Conservation (phyloP, 805 yeast species). For the Candida silvicultrix region DNA sequence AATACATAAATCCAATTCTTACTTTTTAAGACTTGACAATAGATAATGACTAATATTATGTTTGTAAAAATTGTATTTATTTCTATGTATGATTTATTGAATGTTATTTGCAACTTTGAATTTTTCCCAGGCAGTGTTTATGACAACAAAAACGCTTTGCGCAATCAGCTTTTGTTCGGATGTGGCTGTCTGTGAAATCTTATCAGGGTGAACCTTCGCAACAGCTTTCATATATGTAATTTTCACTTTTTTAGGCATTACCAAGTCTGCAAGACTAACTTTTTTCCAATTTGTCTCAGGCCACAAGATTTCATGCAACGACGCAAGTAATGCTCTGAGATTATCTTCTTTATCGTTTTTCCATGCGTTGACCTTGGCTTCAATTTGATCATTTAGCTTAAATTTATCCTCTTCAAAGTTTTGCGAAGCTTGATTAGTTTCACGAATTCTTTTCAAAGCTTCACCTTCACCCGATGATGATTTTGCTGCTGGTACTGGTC, state of each 20-base stretch:
- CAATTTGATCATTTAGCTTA: conserved; percentile 57
- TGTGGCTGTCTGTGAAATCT: conserved; percentile 51
- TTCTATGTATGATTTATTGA: conserved; percentile 11
- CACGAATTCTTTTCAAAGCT: conserved; percentile 47
- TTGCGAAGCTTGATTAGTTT: conserved; percentile 38
- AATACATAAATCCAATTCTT: no score
- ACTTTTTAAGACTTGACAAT: no score
- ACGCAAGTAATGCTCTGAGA: conserved; percentile 66
- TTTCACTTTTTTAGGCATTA: conserved; percentile 86
- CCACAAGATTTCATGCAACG: conserved; percentile 64
- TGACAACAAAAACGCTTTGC: conserved; percentile 73
- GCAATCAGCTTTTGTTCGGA: conserved; percentile 78
- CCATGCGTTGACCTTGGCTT: conserved; percentile 54
- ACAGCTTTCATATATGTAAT: conserved; percentile 84
- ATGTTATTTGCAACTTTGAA: conserved; percentile 58
- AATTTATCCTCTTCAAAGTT: conserved; percentile 52
- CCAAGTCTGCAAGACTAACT: conserved; percentile 67
- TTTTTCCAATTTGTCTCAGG: conserved; percentile 61
- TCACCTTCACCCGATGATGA: conserved; percentile 24
- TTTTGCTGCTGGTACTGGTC: background rate
- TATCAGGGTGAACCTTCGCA: conserved; percentile 86
- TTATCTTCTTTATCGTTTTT: conserved; percentile 72
- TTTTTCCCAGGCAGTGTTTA: conserved; percentile 87
- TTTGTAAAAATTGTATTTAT: no score
- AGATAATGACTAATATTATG: no score